Conservation (phyloP, 2,329 filamentous ascomycete genomes). For the Clarireedia paspali region DNA sequence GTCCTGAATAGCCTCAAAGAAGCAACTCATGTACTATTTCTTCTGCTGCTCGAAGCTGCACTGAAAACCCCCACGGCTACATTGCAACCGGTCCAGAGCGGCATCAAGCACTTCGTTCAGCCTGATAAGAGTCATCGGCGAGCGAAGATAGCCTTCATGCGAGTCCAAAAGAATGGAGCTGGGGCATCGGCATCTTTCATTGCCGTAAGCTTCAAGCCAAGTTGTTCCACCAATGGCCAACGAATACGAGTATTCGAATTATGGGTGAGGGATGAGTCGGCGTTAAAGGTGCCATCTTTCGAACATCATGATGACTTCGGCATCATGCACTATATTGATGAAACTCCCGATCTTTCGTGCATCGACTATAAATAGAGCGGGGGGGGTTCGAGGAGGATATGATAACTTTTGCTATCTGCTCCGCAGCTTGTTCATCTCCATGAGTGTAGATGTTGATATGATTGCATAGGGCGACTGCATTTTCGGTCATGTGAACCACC, state of each 20-base stretch:
- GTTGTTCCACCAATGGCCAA: neutral
- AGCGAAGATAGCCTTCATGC: slow-evolving; percentile 1
- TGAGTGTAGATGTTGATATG: neutral
- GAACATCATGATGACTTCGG: neutral
- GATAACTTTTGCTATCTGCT: neutral
- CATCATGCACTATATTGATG: neutral
- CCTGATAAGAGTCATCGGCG: neutral
- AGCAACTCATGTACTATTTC: neutral
- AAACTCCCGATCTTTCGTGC: no score
- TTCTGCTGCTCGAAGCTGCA: neutral
- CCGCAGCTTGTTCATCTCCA: no score
- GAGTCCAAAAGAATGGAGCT: slow-evolving; percentile 3
- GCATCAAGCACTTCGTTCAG: neutral
- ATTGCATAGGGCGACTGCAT: neutral
- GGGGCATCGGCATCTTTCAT: neutral
- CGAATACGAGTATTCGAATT: neutral
- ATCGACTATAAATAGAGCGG: neutral
- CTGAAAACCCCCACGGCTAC: neutral
- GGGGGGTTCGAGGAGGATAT: neutral
- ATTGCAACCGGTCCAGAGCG: neutral
- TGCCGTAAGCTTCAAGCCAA: neutral
- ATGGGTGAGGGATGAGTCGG: neutral
- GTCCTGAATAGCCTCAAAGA: neutral
- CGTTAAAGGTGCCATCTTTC: neutral
- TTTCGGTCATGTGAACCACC: neutral